Evolutionary conservation across 805 yeast genomes (phyloP).

Genomic region (Allodekkera sacchari): DNA sequence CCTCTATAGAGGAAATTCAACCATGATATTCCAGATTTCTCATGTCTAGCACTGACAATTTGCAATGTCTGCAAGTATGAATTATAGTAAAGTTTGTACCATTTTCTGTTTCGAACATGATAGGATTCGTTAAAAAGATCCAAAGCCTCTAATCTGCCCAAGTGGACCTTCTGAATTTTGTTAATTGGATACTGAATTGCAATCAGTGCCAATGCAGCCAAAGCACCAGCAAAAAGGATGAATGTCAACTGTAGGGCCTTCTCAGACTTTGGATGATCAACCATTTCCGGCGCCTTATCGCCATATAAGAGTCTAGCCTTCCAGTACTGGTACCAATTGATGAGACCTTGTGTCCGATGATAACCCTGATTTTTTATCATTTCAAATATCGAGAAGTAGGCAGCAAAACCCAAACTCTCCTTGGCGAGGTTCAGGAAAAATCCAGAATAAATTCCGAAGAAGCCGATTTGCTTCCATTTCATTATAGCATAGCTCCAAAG

Average conservation of each 20-base stretch:
- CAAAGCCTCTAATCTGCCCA: conserved; percentile 70
- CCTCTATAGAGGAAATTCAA: conserved; percentile 71
- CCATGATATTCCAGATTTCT: conserved; percentile 50
- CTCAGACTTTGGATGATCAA: conserved; percentile 17
- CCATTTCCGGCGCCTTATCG: conserved; percentile 10
- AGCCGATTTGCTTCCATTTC: conserved; percentile 66
- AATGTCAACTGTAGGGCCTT: conserved; percentile 58
- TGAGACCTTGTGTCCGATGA: conserved; percentile 34
- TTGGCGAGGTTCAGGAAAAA: conserved; percentile 68
- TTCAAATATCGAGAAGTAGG: conserved; percentile 77
- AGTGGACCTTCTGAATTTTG: conserved; percentile 72
- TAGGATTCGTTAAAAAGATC: conserved; percentile 47
- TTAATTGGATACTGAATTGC: conserved; percentile 77
- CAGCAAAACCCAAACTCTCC: conserved; percentile 78
- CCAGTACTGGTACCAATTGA: conserved; percentile 30
- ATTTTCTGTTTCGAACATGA: conserved; percentile 16
- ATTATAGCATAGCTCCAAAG: conserved; percentile 69
- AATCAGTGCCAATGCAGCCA: conserved; percentile 72
- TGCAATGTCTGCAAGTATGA: conserved; percentile 71
- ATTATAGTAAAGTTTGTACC: conserved; percentile 51
- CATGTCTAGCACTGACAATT: conserved; percentile 47
- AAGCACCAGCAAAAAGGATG: conserved; percentile 76
- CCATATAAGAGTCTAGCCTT: conserved; percentile 23
- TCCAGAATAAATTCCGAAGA: conserved; percentile 85
- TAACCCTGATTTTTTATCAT: conserved; percentile 63